A percentile compares a stretch with the other conserved stretches of the same genome.
phyloP scores from a whole-genome alignment of 441 rosid species.

The Breynia disticha region DNA sequence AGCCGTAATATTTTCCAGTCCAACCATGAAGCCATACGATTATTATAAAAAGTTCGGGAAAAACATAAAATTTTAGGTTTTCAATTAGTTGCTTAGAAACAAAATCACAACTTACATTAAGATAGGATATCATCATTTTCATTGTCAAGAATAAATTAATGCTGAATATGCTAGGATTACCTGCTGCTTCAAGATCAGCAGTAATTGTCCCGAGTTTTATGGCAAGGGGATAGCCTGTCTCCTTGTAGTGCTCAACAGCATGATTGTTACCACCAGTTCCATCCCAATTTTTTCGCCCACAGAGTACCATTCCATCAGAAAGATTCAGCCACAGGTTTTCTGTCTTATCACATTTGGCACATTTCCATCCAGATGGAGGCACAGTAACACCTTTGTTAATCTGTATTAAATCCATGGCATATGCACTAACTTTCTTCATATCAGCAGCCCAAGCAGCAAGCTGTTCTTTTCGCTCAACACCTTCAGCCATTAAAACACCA shows the following conservation, averaged over 20 bases:
- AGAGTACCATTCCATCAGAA: conserved; percentile 89
- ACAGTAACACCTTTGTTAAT: conserved; percentile 56
- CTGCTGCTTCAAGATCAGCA: conserved; percentile 92
- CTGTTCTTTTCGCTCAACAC: conserved; percentile 83
- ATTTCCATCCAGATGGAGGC: conserved; percentile 90
- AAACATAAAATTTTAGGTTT: no score
- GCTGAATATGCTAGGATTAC: conserved; percentile 33
- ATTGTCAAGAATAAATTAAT: not conserved
- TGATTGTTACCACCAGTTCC: conserved; percentile 97
- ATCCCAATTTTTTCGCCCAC: conserved; percentile 95
- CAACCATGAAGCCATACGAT: not conserved
- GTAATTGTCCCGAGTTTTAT: conserved; percentile 95
- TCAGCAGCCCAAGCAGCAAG: conserved; percentile 94
- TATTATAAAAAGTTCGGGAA: not conserved
- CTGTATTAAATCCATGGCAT: conserved; percentile 68
- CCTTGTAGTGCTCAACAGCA: conserved; percentile 80
- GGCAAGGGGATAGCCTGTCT: conserved; percentile 81
- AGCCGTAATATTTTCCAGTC: no score
- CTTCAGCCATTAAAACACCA: conserved; percentile 64
- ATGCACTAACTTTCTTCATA: conserved; percentile 63
- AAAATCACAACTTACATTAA: no score
- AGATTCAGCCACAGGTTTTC: conserved; percentile 95
- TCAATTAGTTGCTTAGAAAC: no score
- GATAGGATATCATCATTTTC: no score
- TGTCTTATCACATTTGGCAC: conserved; percentile 76